Conservation (phyloP, 352 stramenopile genomes). For the Pythium aristosporum region DNA sequence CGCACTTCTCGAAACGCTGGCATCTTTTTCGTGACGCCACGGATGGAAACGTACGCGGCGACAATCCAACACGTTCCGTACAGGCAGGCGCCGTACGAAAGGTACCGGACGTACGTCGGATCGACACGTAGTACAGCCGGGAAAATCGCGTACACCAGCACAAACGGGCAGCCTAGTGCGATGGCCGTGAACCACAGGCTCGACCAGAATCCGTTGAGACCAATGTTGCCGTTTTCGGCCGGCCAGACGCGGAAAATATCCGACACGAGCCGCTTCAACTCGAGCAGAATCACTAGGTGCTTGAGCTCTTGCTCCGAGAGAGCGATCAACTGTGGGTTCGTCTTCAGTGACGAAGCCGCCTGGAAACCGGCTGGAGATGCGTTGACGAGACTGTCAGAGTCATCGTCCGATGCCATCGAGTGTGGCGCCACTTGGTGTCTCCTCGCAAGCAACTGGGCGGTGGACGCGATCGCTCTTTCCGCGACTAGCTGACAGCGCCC, state of each 20-base stretch:
- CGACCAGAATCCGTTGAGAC: conserved; percentile 36
- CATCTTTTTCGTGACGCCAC: conserved; percentile 31
- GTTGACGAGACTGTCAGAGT: not conserved
- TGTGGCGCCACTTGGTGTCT: conserved; percentile 20
- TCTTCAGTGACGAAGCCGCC: not conserved
- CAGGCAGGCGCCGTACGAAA: conserved; percentile 27
- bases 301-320: conserved; percentile 33
- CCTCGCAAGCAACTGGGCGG: not conserved
- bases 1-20: conserved; percentile 35
- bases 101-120: conserved; percentile 1
- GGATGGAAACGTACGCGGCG: conserved; percentile 24
- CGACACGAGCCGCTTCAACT: conserved; percentile 24
- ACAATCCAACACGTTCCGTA: conserved; percentile 35
- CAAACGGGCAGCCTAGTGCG: conserved; percentile 24
- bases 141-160: conserved; percentile 29
- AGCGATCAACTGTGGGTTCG: conserved; percentile 18
- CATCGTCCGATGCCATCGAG: not conserved
- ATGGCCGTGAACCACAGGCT: conserved; percentile 29
- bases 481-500: not conserved
- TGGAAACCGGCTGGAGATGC: not conserved
- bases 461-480: not conserved
- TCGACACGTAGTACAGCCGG: conserved; percentile 18
- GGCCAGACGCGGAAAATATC: conserved; percentile 37
- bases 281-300: conserved; percentile 30
- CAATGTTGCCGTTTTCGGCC: conserved; percentile 38